Percentiles rank a stretch among this genome's conserved stretches.
Conservation (phyloP, 1,139 yeast species). For the Blastobotrys aristatus region DNA sequence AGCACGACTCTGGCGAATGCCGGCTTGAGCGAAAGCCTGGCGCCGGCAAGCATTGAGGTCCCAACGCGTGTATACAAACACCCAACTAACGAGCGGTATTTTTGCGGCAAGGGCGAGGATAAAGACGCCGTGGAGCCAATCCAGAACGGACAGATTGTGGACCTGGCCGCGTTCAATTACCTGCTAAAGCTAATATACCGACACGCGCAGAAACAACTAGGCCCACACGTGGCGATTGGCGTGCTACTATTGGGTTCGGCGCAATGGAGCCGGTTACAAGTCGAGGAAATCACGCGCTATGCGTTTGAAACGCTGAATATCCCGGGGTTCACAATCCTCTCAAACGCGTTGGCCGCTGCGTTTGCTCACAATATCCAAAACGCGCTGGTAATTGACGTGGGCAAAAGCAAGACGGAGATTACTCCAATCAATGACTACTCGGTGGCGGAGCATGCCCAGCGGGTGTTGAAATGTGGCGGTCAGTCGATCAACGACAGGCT, state of each 20-base stretch:
- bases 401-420: slow-evolving; percentile 68
- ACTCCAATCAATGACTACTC: slow-evolving; percentile 73
- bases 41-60: slow-evolving; percentile 69
- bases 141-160: slow-evolving; percentile 53
- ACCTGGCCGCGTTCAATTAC: slow-evolving; percentile 67
- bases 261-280: slow-evolving; percentile 61
- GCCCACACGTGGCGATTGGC: slow-evolving; percentile 35
- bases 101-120: slow-evolving; percentile 40
- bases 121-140: slow-evolving; percentile 57
- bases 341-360: slow-evolving; percentile 63
- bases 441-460: slow-evolving; percentile 50
- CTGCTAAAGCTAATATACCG: slow-evolving; percentile 57
- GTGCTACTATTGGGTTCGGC: slow-evolving; percentile 59
- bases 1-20: slow-evolving; percentile 66
- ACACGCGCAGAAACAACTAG: slow-evolving; percentile 32
- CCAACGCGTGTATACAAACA: slow-evolving; percentile 71
- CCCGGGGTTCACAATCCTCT: slow-evolving; percentile 67
- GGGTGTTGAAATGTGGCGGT: slow-evolving; percentile 55
- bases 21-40: slow-evolving; percentile 73
- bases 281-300: slow-evolving; percentile 68
- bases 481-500: slow-evolving; percentile 52
- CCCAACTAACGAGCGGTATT: slow-evolving; percentile 35
- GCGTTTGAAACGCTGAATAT: slow-evolving; percentile 69
- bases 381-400: slow-evolving; percentile 76
- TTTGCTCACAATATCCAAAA: slow-evolving; percentile 64